Conservation (phyloP, 805 yeast genomes). For the Saccharomycopsis fodiens region DNA sequence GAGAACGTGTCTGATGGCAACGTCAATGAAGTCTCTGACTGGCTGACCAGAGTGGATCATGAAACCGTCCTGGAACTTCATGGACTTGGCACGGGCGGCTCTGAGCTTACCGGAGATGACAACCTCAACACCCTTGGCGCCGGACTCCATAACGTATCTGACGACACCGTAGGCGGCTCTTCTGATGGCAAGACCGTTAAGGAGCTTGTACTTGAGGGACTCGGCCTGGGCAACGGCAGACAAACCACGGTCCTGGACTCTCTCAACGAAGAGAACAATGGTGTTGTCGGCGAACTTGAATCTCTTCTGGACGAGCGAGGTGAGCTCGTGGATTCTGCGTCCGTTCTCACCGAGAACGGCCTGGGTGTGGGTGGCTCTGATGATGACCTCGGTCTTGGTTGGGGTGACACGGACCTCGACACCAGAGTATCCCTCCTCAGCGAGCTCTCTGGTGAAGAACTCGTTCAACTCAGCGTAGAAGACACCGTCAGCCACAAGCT, state of each 20-base stretch:
- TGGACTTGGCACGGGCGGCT: slow-evolving; percentile 99
- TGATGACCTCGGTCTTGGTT: slow-evolving; percentile 94
- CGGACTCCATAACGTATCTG: slow-evolving; percentile 99
- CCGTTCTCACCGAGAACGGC: slow-evolving; percentile 99
- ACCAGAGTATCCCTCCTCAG: slow-evolving; percentile 99
- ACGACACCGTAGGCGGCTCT: slow-evolving; percentile 99
- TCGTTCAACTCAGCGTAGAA: slow-evolving; percentile 99
- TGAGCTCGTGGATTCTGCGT: slow-evolving; percentile 98
- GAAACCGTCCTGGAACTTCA: slow-evolving; percentile 99
- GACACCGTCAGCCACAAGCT: slow-evolving; percentile 99
- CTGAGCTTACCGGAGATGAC: slow-evolving; percentile 99
- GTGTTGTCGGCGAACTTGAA: slow-evolving; percentile 93
- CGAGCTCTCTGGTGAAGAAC: slow-evolving; percentile 99
- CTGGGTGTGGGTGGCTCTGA: slow-evolving; percentile 98
- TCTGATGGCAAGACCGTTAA: slow-evolving; percentile 98
- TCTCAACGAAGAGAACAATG: slow-evolving; percentile 93
- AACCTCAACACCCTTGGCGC: slow-evolving; percentile 99
- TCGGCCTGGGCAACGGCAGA: slow-evolving; percentile 99
- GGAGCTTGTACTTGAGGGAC: slow-evolving; percentile 95
- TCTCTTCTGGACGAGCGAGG: slow-evolving; percentile 97
- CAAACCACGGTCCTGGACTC: slow-evolving; percentile 98
- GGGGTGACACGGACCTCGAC: slow-evolving; percentile 99
- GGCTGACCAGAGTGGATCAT: slow-evolving; percentile 99
- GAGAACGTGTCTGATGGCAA: slow-evolving; percentile 98
- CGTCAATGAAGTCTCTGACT: slow-evolving; percentile 95